Conservation (phyloP, 1,139 yeast species). For the Blastobotrys malaysiensis region DNA sequence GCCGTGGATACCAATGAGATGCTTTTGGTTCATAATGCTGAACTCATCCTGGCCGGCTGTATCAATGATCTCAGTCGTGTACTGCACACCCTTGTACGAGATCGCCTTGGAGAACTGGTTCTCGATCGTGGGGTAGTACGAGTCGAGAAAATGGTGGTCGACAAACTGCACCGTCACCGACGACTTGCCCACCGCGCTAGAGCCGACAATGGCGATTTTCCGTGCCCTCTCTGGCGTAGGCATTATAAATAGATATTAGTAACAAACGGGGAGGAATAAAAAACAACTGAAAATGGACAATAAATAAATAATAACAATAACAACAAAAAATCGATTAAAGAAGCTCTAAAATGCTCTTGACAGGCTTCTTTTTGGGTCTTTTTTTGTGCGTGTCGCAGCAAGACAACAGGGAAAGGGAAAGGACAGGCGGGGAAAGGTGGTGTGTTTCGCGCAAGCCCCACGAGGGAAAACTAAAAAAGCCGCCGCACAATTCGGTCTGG, state of each 20-base stretch:
- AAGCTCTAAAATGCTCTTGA: not conserved
- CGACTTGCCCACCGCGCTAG: conserved; percentile 86
- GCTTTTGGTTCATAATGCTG: conserved; percentile 76
- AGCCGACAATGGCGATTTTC: conserved; percentile 83
- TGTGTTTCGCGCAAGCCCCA: not conserved
- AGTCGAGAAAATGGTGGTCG: conserved; percentile 83
- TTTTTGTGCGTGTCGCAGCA: not conserved
- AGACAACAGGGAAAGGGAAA: not conserved
- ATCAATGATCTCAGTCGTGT: conserved; percentile 80
- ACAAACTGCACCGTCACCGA: conserved; percentile 82
- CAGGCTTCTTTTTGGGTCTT: not conserved
- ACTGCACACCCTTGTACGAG: conserved; percentile 66
- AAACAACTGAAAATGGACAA: not conserved
- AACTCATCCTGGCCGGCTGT: conserved; percentile 94
- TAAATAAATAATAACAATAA: not conserved
- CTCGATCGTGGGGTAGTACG: conserved; percentile 89
- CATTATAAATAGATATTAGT: conserved; percentile 10
- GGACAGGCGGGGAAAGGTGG: not conserved
- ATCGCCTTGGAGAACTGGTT: conserved; percentile 77
- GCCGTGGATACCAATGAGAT: conserved; percentile 81
- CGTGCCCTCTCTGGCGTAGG: conserved; percentile 45
- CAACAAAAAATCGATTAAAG: not conserved
- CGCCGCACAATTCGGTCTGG: not conserved
- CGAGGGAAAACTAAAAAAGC: not conserved
- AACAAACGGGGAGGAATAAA: not conserved